A percentile compares a stretch with the other conserved stretches of the same genome.
These are phyloP conservation scores for Rhizoclosmatium hyalinum DNA, from an alignment of 371 early-diverging fungal species.

Conservation along the genomic window DNA sequence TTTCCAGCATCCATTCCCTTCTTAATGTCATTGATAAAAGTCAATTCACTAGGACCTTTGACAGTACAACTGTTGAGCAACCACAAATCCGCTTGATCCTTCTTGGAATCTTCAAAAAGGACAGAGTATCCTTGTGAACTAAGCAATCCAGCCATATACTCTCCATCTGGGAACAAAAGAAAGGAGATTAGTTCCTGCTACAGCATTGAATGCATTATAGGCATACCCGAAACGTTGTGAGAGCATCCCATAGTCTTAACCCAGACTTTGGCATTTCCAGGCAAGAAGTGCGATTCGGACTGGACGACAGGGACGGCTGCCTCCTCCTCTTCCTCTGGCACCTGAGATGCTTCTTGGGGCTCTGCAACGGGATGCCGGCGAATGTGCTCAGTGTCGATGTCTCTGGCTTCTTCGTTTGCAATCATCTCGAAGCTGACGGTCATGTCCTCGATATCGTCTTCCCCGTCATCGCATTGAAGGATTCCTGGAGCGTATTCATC, in stretches of 20 bases:
- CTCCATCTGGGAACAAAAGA: conserved; percentile 41
- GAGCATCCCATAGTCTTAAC: conserved; percentile 61
- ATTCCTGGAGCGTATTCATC: neutral
- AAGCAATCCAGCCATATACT: conserved; percentile 64
- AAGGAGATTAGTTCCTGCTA: neutral
- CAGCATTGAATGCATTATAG: neutral
- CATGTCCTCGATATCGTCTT: conserved; percentile 25
- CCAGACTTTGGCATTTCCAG: conserved; percentile 50
- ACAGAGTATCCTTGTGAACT: conserved; percentile 54
- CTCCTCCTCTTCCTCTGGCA: neutral
- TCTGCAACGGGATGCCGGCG: neutral
- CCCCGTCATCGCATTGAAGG: neutral
- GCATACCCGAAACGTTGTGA: conserved; percentile 46
- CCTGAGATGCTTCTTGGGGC: neutral
- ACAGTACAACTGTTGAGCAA: conserved; percentile 65
- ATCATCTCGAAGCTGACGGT: neutral
- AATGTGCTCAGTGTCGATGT: conserved; percentile 6
- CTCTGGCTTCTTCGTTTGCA: neutral
- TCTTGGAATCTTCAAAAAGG: conserved; percentile 41
- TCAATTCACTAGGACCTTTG: conserved; percentile 58
- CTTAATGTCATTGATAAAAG: conserved; percentile 58
- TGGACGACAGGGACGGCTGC: neutral
- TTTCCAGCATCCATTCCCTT: conserved; percentile 47
- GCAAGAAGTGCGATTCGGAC: conserved; percentile 38
- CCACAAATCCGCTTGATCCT: conserved; percentile 56